phyloP scores from a whole-genome alignment of 2,329 filamentous ascomycete species.

The Ophioceras dolichostomum region DNA sequence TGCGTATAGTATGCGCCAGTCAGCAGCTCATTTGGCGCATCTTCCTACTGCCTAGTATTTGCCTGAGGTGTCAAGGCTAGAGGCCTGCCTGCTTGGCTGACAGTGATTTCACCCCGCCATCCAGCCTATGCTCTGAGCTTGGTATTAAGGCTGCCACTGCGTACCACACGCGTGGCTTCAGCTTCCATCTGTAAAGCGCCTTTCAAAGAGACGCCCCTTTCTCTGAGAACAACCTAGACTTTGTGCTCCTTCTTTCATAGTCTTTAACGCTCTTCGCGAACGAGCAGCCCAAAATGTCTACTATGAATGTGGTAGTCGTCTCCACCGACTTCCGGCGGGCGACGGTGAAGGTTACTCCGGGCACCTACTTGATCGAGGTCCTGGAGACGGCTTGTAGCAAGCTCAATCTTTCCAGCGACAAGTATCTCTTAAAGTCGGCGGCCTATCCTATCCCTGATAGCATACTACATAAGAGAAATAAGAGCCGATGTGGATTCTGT shows the following conservation, averaged over 20 bases:
- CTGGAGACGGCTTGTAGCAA: conserved; percentile 80
- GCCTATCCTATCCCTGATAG: too few relatives aligned
- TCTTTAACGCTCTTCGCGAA: neutral
- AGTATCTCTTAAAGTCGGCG: conserved; percentile 75
- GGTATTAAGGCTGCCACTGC: too few relatives aligned
- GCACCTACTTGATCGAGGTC: conserved; percentile 73
- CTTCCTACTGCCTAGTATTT: too few relatives aligned
- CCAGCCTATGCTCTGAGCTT: too few relatives aligned
- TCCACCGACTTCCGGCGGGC: conserved; percentile 66
- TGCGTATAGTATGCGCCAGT: too few relatives aligned
- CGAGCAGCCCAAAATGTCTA: conserved; percentile 19
- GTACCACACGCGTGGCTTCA: too few relatives aligned
- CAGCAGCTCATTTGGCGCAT: too few relatives aligned
- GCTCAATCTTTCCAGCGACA: conserved; percentile 58
- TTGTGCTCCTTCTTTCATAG: neutral
- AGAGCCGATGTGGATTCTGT: neutral
- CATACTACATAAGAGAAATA: too few relatives aligned
- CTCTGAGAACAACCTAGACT: neutral
- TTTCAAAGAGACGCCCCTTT: neutral
- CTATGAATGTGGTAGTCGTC: conserved; percentile 71
- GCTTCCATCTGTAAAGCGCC: too few relatives aligned
- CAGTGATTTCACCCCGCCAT: too few relatives aligned
- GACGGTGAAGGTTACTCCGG: conserved; percentile 71
- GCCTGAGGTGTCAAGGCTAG: too few relatives aligned
- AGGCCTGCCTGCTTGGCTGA: too few relatives aligned